Percentiles rank a stretch among this genome's conserved stretches.
phyloP scores from a whole-genome alignment of 1,139 yeast genomes.

The Yamadazyma diddensiae region DNA sequence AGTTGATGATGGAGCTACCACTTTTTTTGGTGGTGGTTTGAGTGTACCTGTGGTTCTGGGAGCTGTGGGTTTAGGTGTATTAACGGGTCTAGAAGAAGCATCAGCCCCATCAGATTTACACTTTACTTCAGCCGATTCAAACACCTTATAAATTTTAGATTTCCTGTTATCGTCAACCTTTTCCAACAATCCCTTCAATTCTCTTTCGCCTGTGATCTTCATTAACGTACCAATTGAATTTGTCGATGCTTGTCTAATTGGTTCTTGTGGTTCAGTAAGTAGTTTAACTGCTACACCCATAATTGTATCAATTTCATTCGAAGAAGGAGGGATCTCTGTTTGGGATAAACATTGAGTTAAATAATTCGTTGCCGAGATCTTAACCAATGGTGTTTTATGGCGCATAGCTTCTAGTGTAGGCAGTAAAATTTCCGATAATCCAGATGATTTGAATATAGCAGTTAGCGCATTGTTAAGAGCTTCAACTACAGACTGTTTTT shows the following conservation, averaged over 20 bases:
- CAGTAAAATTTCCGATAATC: slow-evolving; percentile 58
- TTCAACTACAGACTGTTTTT: slow-evolving; percentile 73
- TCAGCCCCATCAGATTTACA: too few species aligned
- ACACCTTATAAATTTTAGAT: slow-evolving; percentile 61
- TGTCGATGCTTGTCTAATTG: slow-evolving; percentile 76
- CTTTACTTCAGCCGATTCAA: slow-evolving; percentile 55
- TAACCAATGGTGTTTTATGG: slow-evolving; percentile 83
- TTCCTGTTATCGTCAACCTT: slow-evolving; percentile 73
- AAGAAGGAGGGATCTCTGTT: slow-evolving; percentile 48
- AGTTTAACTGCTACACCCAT: slow-evolving; percentile 57
- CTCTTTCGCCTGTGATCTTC: slow-evolving; percentile 78
- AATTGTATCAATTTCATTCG: slow-evolving; percentile 53
- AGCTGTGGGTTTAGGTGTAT: slow-evolving; percentile 3
- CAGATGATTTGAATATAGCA: slow-evolving; percentile 52
- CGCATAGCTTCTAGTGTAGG: slow-evolving; percentile 58
- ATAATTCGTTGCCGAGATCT: slow-evolving; percentile 64
- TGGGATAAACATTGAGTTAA: slow-evolving; percentile 62
- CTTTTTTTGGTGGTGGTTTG: not conserved
- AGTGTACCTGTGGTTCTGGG: not conserved
- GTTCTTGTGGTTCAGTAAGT: slow-evolving; percentile 79
- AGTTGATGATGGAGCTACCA: slow-evolving; percentile 8
- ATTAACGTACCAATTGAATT: slow-evolving; percentile 78
- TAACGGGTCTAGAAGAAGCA: slow-evolving; percentile 15
- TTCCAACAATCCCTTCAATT: slow-evolving; percentile 57
- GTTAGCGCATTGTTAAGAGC: slow-evolving; percentile 67